Base-by-base conservation (phyloP, 2,329 filamentous ascomycete genomes). In the Fusarium sp. region DNA sequence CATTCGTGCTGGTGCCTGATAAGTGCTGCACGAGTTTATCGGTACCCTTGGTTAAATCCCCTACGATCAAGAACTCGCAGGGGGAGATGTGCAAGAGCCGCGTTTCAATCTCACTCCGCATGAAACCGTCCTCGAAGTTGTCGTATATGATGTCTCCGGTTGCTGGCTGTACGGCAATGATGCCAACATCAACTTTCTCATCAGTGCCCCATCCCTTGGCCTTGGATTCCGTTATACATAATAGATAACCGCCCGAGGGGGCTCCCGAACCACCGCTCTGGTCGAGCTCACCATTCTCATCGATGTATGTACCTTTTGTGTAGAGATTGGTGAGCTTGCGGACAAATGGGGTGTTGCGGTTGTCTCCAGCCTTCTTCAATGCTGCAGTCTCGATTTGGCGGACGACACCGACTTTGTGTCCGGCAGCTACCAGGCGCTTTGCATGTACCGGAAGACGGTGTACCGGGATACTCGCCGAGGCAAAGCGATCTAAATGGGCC, bases 141-240 rank as follows among this genome's bases (percentile, higher is more conserved):
- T 99, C 96, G 78, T 98, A 97, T 63, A 98, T 93, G 76, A 99
- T 94, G 81, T 98, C 96, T 63, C 96, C 96, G 0, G 96, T 99
- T 2, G 94, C 93, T 13, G 96, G 96, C 78, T 99, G 96, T 9
- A 99, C 96, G 32, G 96, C 96, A 28, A 99, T 87, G 65, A 99
- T 90, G 3, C 96, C 96, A 30, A 98, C 92, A 63, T 96, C 90
- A 2, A 98, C 96, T 79, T 94, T 97, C 80, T 99, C 96, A 79
- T 98, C 96, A 1, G 94, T 95, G 4, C 94, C 94, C 82, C 88
- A 91, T 75, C 89, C 88, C 60, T 95, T 96, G 77, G 88, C 86
- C 59, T 94, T 95, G 16, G 92, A 90, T 82, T 99, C 96, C 0
- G 95, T 97, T 72, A 99, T 90, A 79, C 96, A 98, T 5, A 99